phyloP scores from a whole-genome alignment of 352 stramenopile genomes.

The Pythium brachiatum region DNA sequence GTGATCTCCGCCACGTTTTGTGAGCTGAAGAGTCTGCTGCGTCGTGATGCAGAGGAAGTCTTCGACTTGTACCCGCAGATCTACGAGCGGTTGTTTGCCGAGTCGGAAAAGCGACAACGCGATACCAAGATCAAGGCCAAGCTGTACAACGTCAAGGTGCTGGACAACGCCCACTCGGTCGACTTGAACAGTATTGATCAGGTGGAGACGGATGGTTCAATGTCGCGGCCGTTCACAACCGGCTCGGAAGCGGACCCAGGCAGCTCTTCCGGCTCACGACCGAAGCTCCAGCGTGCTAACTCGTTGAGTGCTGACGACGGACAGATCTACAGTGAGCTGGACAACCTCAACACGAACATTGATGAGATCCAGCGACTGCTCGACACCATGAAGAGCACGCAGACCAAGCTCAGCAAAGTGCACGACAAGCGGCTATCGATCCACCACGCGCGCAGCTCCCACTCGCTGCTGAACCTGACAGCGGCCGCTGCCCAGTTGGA shows the following conservation, averaged over 20 bases:
- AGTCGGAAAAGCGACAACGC: slow-evolving; percentile 47
- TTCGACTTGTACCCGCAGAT: slow-evolving; percentile 63
- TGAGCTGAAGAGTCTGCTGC: slow-evolving; percentile 52
- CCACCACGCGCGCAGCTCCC: slow-evolving; percentile 33
- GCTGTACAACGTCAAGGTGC: slow-evolving; percentile 58
- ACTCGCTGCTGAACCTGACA: slow-evolving; percentile 14
- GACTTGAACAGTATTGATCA: slow-evolving; percentile 56
- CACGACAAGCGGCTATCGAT: slow-evolving; percentile 43
- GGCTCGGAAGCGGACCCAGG: slow-evolving; percentile 17
- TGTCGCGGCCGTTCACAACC: slow-evolving; percentile 38
- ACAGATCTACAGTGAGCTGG: slow-evolving; percentile 44
- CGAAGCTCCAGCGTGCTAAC: slow-evolving; percentile 31
- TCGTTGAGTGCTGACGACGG: slow-evolving; percentile 47
- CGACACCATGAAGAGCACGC: slow-evolving; percentile 34
- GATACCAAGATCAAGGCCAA: slow-evolving; percentile 47
- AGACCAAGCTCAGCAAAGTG: slow-evolving; percentile 38
- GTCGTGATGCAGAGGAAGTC: slow-evolving; percentile 49
- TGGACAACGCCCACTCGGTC: slow-evolving; percentile 63
- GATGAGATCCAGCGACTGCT: slow-evolving; percentile 43
- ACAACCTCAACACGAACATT: slow-evolving; percentile 45
- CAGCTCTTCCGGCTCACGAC: slow-evolving; percentile 18
- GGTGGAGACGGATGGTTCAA: slow-evolving; percentile 18
- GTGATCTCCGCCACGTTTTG: slow-evolving; percentile 59
- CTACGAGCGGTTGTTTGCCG: slow-evolving; percentile 51
- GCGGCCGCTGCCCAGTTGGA: neutral